phyloP scores from a whole-genome alignment of 805 yeast species.

The Lipomyces starkeyi region DNA sequence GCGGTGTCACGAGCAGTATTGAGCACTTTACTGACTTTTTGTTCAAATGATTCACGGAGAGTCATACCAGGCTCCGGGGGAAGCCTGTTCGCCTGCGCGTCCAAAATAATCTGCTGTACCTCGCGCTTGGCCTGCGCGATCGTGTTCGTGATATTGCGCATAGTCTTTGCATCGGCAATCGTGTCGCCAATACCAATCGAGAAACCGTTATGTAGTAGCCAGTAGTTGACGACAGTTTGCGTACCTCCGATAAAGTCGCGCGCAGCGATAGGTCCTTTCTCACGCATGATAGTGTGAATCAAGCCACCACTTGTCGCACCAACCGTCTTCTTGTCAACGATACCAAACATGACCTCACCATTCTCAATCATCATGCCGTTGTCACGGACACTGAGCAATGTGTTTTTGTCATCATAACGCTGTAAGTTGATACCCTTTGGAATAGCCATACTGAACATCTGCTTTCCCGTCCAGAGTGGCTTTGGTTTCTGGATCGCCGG shows the following conservation, averaged over 20 bases:
- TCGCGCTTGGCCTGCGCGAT: conserved; percentile 91
- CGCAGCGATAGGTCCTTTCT: conserved; percentile 91
- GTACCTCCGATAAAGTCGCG: conserved; percentile 89
- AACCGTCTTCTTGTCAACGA: conserved; percentile 96
- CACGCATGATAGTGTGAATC: conserved; percentile 96
- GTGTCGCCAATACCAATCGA: conserved; percentile 99
- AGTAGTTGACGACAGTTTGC: conserved; percentile 93
- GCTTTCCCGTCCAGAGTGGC: conserved; percentile 98
- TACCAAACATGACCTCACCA: conserved; percentile 97
- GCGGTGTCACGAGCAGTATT: conserved; percentile 99
- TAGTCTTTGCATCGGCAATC: conserved; percentile 96
- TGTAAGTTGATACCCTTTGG: conserved; percentile 96
- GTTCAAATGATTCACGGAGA: conserved; percentile 96
- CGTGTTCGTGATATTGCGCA: conserved; percentile 90
- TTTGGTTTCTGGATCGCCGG: conserved; percentile 94
- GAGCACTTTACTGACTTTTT: conserved; percentile 90
- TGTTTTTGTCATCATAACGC: conserved; percentile 88
- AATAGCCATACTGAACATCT: conserved; percentile 86
- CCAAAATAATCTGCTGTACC: conserved; percentile 90
- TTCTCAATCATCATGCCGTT: conserved; percentile 94
- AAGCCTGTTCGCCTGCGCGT: conserved; percentile 86
- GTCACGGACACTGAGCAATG: conserved; percentile 84
- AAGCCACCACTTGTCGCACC: conserved; percentile 99
- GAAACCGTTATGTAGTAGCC: conserved; percentile 96
- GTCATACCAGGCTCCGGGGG: conserved; percentile 99